phyloP scores from a whole-genome alignment of 2,329 filamentous ascomycete species.

The Pseudogymnoascus pannorum region DNA sequence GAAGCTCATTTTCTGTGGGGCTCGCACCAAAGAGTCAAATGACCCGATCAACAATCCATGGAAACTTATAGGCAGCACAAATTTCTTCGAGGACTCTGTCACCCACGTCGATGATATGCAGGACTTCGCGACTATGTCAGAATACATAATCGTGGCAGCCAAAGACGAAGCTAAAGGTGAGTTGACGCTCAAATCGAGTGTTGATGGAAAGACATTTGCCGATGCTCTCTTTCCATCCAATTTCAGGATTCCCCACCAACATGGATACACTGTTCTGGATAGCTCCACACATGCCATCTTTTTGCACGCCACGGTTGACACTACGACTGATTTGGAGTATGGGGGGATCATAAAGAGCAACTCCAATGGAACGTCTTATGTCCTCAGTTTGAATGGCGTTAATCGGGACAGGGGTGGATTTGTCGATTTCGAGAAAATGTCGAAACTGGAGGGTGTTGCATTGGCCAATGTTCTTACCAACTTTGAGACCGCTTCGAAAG shows the following conservation, averaged over 20 bases:
- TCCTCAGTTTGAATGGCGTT: slow-evolving; percentile 71
- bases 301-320: slow-evolving; percentile 79
- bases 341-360: slow-evolving; percentile 96
- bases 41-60: slow-evolving; percentile 56
- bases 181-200: slow-evolving; percentile 67
- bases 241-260: slow-evolving; percentile 69
- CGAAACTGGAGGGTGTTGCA: slow-evolving; percentile 82
- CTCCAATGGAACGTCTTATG: slow-evolving; percentile 94
- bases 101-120: slow-evolving; percentile 64
- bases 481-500: slow-evolving; percentile 45
- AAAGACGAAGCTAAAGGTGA: slow-evolving; percentile 58
- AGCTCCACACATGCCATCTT: slow-evolving; percentile 94
- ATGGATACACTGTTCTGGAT: slow-evolving; percentile 86
- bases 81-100: slow-evolving; percentile 58
- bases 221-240: slow-evolving; percentile 79
- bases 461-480: slow-evolving; percentile 84
- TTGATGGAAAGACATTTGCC: slow-evolving; percentile 79
- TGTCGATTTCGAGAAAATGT: slow-evolving; percentile 95
- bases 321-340: slow-evolving; percentile 56
- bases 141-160: slow-evolving; percentile 87
- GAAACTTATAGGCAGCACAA: slow-evolving; percentile 67
- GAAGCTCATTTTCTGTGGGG: slow-evolving; percentile 49
- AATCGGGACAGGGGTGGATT: slow-evolving; percentile 72
- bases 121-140: slow-evolving; percentile 89
- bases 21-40: slow-evolving; percentile 55